phyloP scores from a whole-genome alignment of 2,329 filamentous ascomycete genomes.

The Cladophialophora exuberans region DNA sequence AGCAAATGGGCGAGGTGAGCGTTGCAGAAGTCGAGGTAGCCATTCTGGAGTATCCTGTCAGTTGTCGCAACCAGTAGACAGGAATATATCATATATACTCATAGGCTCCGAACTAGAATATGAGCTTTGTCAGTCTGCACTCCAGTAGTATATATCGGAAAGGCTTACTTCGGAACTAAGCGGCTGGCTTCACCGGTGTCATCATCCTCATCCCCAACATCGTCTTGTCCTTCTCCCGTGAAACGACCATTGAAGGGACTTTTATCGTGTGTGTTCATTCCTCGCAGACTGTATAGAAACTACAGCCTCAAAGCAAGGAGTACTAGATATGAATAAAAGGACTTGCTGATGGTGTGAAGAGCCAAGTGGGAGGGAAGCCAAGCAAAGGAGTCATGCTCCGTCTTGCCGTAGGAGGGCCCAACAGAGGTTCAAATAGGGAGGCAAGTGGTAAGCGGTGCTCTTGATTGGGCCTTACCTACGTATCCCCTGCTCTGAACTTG shows the following conservation, averaged over 20 bases:
- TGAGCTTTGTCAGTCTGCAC: too few species aligned
- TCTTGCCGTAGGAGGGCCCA: slow-evolving; percentile 2
- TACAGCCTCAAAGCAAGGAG: not conserved
- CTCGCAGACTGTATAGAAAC: not conserved
- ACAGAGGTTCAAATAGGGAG: not conserved
- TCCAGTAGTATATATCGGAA: too few species aligned
- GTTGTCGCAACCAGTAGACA: not conserved
- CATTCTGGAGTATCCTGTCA: not conserved
- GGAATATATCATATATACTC: not conserved
- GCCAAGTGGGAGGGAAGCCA: not conserved
- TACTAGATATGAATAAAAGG: not conserved
- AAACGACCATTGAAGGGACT: slow-evolving; percentile 1
- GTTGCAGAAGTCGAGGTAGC: slow-evolving; percentile 1
- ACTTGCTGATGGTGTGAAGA: not conserved
- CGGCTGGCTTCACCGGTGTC: slow-evolving; percentile 3
- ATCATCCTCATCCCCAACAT: not conserved
- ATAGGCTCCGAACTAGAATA: not conserved
- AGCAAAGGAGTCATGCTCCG: slow-evolving; percentile 3
- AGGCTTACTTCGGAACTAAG: slow-evolving; percentile 3
- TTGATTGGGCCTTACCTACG: too few species aligned
- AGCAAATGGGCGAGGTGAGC: not conserved
- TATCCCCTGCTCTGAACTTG: too few species aligned
- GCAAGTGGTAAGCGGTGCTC: too few species aligned
- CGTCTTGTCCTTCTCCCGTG: not conserved
- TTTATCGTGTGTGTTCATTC: slow-evolving; percentile 2